A percentile compares a stretch with the other conserved stretches of the same genome.
Conservation (phyloP, 169 alveolate genomes). For the Cryptosporidium tyzzeri region DNA sequence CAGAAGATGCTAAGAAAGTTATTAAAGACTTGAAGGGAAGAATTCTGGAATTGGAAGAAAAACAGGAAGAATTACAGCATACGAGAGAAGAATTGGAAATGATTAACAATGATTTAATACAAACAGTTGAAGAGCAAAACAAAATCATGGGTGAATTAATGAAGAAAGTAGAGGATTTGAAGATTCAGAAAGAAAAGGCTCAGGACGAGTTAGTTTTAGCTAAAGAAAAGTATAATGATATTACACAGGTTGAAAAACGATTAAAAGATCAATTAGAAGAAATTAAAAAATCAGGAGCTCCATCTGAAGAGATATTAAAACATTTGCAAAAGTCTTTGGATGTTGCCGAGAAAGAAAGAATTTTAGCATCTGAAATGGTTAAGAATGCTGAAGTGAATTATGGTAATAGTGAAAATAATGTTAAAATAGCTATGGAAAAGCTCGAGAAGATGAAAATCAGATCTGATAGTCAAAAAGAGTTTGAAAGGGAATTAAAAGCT, state of each 20-base stretch:
- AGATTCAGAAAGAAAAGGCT: conserved; percentile 49
- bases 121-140: conserved; percentile 51
- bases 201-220: conserved; percentile 52
- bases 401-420: conserved; percentile 33
- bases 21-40: conserved; percentile 20
- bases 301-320: conserved; percentile 60
- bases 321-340: conserved; percentile 48
- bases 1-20: conserved; percentile 30
- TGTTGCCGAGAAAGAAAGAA: conserved; percentile 56
- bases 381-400: conserved; percentile 27
- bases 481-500: conserved; percentile 32
- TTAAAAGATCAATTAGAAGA: conserved; percentile 45
- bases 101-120: conserved; percentile 59
- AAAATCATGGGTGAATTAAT: conserved; percentile 19
- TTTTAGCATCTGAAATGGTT: conserved; percentile 23
- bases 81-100: conserved; percentile 67
- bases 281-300: conserved; percentile 42
- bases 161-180: conserved; percentile 61
- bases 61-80: conserved; percentile 53
- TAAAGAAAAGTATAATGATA: conserved; percentile 18
- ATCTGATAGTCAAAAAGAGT: conserved; percentile 1
- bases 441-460: conserved; percentile 15
- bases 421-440: conserved; percentile 40
- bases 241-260: conserved; percentile 35
- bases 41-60: conserved; percentile 56